Evolutionary conservation across 2,329 filamentous ascomycete species (phyloP).

Genomic region (Botrytis aclada): DNA sequence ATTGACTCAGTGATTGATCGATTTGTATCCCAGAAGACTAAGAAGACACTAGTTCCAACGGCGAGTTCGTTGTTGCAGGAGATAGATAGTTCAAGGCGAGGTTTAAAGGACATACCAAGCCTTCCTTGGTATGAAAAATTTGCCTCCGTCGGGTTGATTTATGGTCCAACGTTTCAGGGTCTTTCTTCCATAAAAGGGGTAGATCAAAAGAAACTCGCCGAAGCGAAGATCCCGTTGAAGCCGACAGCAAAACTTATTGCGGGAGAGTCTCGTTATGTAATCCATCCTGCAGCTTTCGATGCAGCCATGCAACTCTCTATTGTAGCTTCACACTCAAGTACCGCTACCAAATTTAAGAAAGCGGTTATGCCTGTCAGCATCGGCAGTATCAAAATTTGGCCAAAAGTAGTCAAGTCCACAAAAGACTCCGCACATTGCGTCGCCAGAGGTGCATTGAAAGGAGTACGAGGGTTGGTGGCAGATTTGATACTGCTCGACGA

Average conservation of each 20-base stretch:
- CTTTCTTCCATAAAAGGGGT: not conserved
- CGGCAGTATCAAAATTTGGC: not conserved
- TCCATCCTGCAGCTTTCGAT: conserved; percentile 38
- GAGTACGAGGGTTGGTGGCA: not conserved
- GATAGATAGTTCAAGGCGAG: not conserved
- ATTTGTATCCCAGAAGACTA: not conserved
- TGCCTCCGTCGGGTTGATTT: not conserved
- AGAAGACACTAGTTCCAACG: not conserved
- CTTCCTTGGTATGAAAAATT: not conserved
- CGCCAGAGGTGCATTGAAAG: not conserved
- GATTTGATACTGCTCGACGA: not conserved
- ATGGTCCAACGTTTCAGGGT: not conserved
- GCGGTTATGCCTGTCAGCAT: not conserved
- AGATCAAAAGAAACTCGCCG: not conserved
- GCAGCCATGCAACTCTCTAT: not conserved
- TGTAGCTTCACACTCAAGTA: not conserved
- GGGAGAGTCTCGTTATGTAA: conserved; percentile 31
- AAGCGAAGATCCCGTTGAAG: not conserved
- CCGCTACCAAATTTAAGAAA: not conserved
- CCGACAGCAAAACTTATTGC: not conserved
- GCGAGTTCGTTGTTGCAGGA: not conserved
- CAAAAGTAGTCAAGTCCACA: not conserved
- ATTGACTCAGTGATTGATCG: not conserved
- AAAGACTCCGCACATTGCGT: not conserved
- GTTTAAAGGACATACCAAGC: not conserved